Conservation (phyloP, 768 basidiomycete species). For the Holtermanniella nyarrowii region DNA sequence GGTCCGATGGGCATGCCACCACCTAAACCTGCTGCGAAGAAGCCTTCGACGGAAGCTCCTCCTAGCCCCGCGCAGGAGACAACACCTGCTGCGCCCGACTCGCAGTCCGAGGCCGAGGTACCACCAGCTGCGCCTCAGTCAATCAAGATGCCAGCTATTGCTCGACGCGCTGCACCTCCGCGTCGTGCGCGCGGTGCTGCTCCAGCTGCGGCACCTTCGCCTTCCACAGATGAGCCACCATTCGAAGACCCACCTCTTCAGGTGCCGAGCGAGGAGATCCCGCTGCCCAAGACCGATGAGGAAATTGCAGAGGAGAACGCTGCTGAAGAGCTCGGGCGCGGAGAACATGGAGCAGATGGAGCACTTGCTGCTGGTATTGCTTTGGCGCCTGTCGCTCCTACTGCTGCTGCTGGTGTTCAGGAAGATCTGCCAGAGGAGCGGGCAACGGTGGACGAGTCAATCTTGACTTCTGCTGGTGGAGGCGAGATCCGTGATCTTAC, state of each 20-base stretch:
- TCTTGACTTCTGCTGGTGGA: conserved; percentile 6
- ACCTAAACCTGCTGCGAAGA: conserved; percentile 55
- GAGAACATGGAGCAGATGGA: conserved; percentile 30
- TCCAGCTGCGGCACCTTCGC: conserved; percentile 3
- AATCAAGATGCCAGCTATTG: conserved; percentile 66
- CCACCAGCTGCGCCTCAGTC: conserved; percentile 21
- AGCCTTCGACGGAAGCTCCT: background rate
- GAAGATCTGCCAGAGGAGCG: background rate
- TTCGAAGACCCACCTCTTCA: conserved; percentile 29
- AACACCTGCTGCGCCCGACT: conserved; percentile 1
- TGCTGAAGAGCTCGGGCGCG: conserved; percentile 22
- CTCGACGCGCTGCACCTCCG: conserved; percentile 65
- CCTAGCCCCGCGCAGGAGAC: conserved; percentile 4
- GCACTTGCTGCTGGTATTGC: conserved; percentile 39
- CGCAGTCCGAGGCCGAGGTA: conserved; percentile 3
- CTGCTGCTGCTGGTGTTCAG: background rate
- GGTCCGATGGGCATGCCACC: conserved; percentile 53
- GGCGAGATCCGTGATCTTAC: conserved; percentile 14
- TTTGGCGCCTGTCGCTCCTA: conserved; percentile 12
- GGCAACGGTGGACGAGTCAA: background rate
- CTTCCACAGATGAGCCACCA: conserved; percentile 8
- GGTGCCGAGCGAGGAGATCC: conserved; percentile 25
- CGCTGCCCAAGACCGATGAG: conserved; percentile 30
- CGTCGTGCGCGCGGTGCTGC: conserved; percentile 38
- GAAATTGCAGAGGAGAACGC: conserved; percentile 17